Evolutionary conservation across 805 yeast species (phyloP), one percentile per base, ranked within the genome.

Genomic region (Kuraishia ogatae): DNA sequence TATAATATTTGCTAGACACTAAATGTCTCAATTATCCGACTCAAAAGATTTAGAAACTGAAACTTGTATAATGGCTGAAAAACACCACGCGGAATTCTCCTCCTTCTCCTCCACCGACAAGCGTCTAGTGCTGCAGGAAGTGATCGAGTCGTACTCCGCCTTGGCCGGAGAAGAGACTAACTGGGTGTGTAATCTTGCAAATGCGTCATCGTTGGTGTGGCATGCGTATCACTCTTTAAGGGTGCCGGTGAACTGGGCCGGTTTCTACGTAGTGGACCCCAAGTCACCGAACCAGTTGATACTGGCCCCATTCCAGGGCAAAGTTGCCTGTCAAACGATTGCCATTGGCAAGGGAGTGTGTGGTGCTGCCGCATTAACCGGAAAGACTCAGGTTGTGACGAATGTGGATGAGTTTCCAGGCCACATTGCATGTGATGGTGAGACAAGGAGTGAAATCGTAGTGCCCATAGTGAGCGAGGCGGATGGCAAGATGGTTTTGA

Each of bases 341-440:
- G 64, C 72, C 55, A 72, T 86, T 53, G 97, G 97, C 3, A 77
- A 72, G 56, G 99, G 99, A 15, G 98, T 93, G 0, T 94, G 98
- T 71, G 98, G 99, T 4, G 72, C 81, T 1, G 96, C 97, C 1
- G 97, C 96, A 0, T 58, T 64, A 0, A 59, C 73, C 0, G 68
- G 69, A 55, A 54, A 67, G 50, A 87, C 96, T 0, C 96, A 90
- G 65, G 64, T 91, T 6, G 97, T 93, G 11, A 75, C 78, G 1
- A 81, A 93, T 66, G 98, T 93, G 1, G 76, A 85, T 21, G 67
- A 79, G 61, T 90, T 82, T 62, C 96, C 96, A 0, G 96, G 96
- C 1, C 98, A 93, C 66, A 94, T 93, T 60, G 98, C 98, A 0
- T 93, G 99, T 71, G 99, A 94, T 71, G 96, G 97, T 0, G 96